These are phyloP conservation scores for Cutaneotrichosporon arboriforme DNA, from an alignment of 1,284 basidiomycete genomes.

Conservation along the genomic window DNA sequence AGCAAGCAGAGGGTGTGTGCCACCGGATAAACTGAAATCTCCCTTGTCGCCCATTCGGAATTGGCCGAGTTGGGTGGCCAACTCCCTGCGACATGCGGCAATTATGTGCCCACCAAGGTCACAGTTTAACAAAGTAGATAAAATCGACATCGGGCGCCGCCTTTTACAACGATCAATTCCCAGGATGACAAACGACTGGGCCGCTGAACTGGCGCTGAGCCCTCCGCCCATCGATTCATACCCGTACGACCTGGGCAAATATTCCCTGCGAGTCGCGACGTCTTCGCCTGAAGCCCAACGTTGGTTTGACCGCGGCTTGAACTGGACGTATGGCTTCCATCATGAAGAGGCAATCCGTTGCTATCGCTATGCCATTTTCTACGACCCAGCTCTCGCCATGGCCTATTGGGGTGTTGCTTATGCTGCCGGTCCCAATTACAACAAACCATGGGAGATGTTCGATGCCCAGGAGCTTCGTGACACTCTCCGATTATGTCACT, in stretches of 20 bases:
- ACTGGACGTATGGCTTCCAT: conserved; percentile 39
- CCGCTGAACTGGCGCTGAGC: not conserved
- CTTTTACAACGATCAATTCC: too few species aligned
- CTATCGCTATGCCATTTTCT: conserved; percentile 26
- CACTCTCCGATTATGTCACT: conserved; percentile 11
- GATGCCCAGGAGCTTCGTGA: conserved; percentile 17
- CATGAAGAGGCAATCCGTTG: conserved; percentile 36
- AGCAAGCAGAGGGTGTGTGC: too few species aligned
- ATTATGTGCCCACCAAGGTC: too few species aligned
- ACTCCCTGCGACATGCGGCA: too few species aligned
- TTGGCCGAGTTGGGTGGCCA: too few species aligned
- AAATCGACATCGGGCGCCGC: too few species aligned
- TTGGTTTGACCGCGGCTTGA: conserved; percentile 43
- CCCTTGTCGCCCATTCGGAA: too few species aligned
- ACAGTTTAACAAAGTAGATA: too few species aligned
- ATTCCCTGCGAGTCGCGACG: conserved; percentile 21
- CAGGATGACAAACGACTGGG: too few species aligned
- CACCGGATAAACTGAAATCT: too few species aligned
- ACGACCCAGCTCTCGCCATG: conserved; percentile 31
- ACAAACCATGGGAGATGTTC: conserved; percentile 30
- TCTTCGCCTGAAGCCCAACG: conserved; percentile 22
- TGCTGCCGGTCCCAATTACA: conserved; percentile 40
- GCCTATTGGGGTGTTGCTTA: conserved; percentile 42
- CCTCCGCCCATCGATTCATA: conserved; percentile 5
- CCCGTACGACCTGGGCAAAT: conserved; percentile 27